phyloP scores from a whole-genome alignment of 768 basidiomycete genomes.

The Trametes cinnabarina region DNA sequence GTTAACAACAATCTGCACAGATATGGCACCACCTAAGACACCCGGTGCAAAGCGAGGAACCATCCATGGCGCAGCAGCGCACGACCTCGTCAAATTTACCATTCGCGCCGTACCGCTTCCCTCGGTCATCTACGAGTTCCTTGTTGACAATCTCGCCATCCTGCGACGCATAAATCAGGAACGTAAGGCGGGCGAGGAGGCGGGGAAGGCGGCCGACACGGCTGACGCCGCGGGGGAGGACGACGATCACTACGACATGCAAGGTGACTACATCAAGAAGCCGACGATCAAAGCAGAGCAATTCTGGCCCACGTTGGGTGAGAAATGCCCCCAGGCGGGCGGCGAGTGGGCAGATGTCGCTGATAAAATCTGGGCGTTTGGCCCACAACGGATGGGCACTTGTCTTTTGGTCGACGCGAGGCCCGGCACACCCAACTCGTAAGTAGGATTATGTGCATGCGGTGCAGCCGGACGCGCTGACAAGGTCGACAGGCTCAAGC shows the following conservation, averaged over 20 bases:
- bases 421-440: slow-evolving; percentile 54
- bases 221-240: slow-evolving; percentile 28
- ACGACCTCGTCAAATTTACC: slow-evolving; percentile 74
- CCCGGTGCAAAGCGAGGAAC: slow-evolving; percentile 72
- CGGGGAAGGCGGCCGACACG: not conserved
- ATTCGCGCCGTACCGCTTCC: slow-evolving; percentile 85
- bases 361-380: slow-evolving; percentile 86
- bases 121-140: slow-evolving; percentile 64
- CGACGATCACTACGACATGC: slow-evolving; percentile 40
- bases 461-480: not conserved
- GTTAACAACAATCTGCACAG: slow-evolving; percentile 37
- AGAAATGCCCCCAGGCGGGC: slow-evolving; percentile 63
- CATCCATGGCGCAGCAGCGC: slow-evolving; percentile 63
- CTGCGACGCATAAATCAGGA: slow-evolving; percentile 60
- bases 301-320: slow-evolving; percentile 74
- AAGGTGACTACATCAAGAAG: slow-evolving; percentile 58
- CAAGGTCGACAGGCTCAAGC: slow-evolving; percentile 43
- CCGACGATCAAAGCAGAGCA: slow-evolving; percentile 68
- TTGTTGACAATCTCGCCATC: slow-evolving; percentile 66
- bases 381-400: slow-evolving; percentile 82
- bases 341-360: slow-evolving; percentile 74
- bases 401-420: slow-evolving; percentile 83
- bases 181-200: slow-evolving; percentile 23
- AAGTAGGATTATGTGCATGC: slow-evolving; percentile 27
- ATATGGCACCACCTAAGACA: slow-evolving; percentile 85